Conservation (phyloP, 1,284 basidiomycete species). For the Rhodotorula sp. region DNA sequence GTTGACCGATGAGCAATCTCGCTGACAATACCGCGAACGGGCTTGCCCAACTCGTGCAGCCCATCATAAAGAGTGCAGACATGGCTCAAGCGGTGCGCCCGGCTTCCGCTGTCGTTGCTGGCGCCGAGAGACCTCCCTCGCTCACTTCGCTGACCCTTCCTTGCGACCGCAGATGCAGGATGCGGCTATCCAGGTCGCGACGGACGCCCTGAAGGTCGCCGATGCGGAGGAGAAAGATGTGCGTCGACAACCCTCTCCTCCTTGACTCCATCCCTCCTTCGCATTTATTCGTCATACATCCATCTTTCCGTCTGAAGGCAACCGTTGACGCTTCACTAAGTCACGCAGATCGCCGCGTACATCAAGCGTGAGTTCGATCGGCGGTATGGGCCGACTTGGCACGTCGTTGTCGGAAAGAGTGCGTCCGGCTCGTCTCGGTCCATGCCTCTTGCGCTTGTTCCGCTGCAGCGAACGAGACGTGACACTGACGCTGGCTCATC, state of each 20-base stretch:
- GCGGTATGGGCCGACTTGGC: constrained; percentile 90
- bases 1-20: background rate
- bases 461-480: background rate
- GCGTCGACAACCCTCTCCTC: background rate
- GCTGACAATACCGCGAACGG: background rate
- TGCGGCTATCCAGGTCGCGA: constrained; percentile 82
- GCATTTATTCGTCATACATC: no score
- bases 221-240: constrained; percentile 38
- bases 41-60: constrained; percentile 51
- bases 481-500: background rate
- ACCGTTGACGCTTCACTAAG: no score
- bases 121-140: no score
- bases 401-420: constrained; percentile 88
- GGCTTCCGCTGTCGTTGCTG: no score
- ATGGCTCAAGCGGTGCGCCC: constrained; percentile 74
- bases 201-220: constrained; percentile 80
- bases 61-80: constrained; percentile 94
- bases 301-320: no score
- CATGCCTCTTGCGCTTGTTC: background rate
- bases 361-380: constrained; percentile 98
- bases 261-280: background rate
- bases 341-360: constrained; percentile 77
- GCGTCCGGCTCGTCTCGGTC: constrained; percentile 54
- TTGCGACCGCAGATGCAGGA: constrained; percentile 69
- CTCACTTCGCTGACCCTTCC: background rate